Conservation (phyloP, 2,329 filamentous ascomycete genomes). For the Aspergillus ustus region DNA sequence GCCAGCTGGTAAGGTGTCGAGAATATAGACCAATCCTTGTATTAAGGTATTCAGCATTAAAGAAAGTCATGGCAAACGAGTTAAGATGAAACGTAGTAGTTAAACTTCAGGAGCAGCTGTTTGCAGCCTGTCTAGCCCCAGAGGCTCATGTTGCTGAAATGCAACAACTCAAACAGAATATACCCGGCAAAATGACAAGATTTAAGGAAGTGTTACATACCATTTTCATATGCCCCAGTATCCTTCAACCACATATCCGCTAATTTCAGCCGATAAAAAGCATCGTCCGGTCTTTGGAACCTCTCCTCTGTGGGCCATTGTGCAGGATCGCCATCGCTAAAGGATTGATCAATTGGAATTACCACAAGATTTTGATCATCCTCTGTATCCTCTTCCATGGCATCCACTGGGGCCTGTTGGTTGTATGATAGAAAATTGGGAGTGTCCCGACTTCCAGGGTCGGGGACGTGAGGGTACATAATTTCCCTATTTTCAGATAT, state of each 20-base stretch:
- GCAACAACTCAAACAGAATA: not conserved
- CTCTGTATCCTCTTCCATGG: slow-evolving; percentile 15
- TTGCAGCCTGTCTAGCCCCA: not conserved
- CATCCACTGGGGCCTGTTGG: slow-evolving; percentile 1
- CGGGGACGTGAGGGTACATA: not conserved
- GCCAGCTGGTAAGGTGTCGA: slow-evolving; percentile 59
- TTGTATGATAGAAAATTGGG: slow-evolving; percentile 10
- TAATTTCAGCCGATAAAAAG: slow-evolving; percentile 53
- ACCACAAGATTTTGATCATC: slow-evolving; percentile 28
- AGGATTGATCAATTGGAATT: slow-evolving; percentile 38
- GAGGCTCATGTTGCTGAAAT: not conserved
- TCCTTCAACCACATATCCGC: slow-evolving; percentile 54
- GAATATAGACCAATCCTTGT: slow-evolving; percentile 52
- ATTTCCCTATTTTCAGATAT: not conserved
- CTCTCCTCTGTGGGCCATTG: slow-evolving; percentile 43
- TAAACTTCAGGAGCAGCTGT: not conserved
- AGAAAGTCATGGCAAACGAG: not conserved
- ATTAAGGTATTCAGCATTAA: not conserved
- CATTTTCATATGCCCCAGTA: slow-evolving; percentile 42
- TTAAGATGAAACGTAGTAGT: not conserved
- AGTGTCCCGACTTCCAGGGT: not conserved
- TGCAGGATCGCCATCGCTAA: slow-evolving; percentile 44
- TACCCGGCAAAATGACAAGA: not conserved
- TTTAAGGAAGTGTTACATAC: slow-evolving; percentile 31
- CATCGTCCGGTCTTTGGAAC: slow-evolving; percentile 45